phyloP scores from a whole-genome alignment of 768 basidiomycete species.

The Podaxis sp. region DNA sequence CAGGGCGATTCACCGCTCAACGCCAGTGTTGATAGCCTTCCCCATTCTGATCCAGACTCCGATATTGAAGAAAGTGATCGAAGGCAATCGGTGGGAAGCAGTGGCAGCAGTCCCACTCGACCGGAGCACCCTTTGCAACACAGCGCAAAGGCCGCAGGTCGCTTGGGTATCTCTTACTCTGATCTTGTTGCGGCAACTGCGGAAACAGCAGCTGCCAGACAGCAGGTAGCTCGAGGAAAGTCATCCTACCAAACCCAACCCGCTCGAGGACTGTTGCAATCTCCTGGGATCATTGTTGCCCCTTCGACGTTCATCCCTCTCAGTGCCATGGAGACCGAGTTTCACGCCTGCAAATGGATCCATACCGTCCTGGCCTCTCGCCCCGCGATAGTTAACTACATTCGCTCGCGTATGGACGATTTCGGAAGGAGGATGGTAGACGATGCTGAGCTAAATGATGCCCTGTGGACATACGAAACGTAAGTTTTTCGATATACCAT shows the following conservation, averaged over 20 bases:
- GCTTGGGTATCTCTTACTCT: slow-evolving; percentile 39
- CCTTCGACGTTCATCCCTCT: slow-evolving; percentile 61
- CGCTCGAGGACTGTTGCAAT: slow-evolving; percentile 39
- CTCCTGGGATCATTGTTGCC: slow-evolving; percentile 62
- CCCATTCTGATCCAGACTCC: background rate
- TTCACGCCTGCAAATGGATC: slow-evolving; percentile 72
- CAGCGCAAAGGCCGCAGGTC: slow-evolving; percentile 42
- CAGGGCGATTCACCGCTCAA: background rate
- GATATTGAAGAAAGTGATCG: background rate
- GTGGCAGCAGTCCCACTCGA: background rate
- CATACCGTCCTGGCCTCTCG: slow-evolving; percentile 65
- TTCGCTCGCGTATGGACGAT: slow-evolving; percentile 38
- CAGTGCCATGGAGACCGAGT: slow-evolving; percentile 61
- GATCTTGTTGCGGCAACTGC: slow-evolving; percentile 31
- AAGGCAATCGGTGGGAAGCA: background rate
- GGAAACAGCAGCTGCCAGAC: slow-evolving; percentile 25
- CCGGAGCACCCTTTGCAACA: slow-evolving; percentile 18
- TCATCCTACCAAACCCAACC: background rate
- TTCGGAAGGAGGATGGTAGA: slow-evolving; percentile 33
- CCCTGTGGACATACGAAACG: slow-evolving; percentile 61
- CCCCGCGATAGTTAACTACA: slow-evolving; percentile 52
- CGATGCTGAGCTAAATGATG: slow-evolving; percentile 38
- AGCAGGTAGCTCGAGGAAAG: background rate
- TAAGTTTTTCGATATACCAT: slow-evolving; percentile 26
- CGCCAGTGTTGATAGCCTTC: background rate